These are phyloP conservation scores for Acanthamoeba triangularis DNA, from an alignment of 208 protist genomes.

Conservation along the genomic window DNA sequence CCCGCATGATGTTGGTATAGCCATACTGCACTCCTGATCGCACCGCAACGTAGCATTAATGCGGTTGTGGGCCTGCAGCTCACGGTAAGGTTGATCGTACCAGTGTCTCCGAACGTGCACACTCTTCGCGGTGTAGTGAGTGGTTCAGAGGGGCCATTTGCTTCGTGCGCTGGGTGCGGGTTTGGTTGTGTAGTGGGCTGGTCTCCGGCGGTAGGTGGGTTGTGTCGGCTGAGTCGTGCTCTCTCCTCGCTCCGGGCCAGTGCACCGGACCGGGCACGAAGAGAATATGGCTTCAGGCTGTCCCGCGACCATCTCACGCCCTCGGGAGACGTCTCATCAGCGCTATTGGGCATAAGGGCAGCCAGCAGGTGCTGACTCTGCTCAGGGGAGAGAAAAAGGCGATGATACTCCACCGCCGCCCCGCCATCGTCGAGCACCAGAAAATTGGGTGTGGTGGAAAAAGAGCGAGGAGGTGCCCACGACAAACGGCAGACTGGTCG, in stretches of 20 bases:
- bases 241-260: neutral
- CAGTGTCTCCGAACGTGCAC: conserved; percentile 16
- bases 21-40: neutral
- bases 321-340: neutral
- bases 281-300: neutral
- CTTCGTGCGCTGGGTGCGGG: neutral
- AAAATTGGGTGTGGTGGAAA: neutral
- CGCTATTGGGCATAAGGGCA: neutral
- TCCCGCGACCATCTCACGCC: conserved; percentile 6
- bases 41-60: neutral
- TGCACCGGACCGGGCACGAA: neutral
- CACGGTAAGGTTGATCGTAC: neutral
- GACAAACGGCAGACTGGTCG: too few species aligned
- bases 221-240: too few species aligned
- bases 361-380: neutral
- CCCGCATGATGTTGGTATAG: conserved; percentile 59
- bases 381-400: neutral
- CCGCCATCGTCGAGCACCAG: neutral
- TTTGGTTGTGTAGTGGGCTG: neutral
- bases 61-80: neutral
- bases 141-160: too few species aligned
- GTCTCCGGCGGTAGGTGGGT: neutral
- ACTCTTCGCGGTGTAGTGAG: neutral
- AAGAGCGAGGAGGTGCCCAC: too few species aligned
- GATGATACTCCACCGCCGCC: neutral